Conservation (phyloP, 2,329 filamentous ascomycete species). For the Fusarium sp. region DNA sequence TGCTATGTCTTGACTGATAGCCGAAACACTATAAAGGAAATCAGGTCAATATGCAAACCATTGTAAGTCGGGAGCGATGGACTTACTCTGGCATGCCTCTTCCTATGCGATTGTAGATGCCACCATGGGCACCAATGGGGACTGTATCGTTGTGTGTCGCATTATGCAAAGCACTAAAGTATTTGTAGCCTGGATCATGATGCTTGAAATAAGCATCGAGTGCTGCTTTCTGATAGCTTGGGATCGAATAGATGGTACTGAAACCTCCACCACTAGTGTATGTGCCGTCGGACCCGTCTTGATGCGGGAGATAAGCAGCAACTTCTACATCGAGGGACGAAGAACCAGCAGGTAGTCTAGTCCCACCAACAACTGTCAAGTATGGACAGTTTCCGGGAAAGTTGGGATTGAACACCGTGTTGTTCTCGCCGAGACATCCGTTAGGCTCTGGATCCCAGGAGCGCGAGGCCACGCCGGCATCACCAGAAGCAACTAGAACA, state of each 20-base stretch:
- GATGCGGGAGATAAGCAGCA: background rate
- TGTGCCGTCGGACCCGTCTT: background rate
- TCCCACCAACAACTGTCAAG: background rate
- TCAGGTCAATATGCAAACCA: background rate
- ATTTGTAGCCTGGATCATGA: background rate
- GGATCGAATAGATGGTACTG: background rate
- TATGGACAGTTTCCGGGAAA: background rate
- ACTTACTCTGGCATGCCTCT: background rate
- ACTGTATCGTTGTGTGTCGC: background rate
- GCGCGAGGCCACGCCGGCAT: background rate
- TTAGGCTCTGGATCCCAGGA: background rate
- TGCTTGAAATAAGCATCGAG: background rate
- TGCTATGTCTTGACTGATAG: background rate
- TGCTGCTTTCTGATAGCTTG: background rate
- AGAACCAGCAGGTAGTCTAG: background rate
- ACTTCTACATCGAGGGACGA: background rate
- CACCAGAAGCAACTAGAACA: background rate
- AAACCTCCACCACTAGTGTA: background rate
- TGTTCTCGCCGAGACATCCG: background rate
- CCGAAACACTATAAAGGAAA: background rate
- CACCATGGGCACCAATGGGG: background rate
- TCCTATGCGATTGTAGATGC: background rate
- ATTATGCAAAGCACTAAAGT: background rate
- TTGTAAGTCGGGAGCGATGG: fast-evolving
- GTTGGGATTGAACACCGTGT: background rate